Evolutionary conservation across 306 rosid species (phyloP).

Genomic region (Rosa lucieae): DNA sequence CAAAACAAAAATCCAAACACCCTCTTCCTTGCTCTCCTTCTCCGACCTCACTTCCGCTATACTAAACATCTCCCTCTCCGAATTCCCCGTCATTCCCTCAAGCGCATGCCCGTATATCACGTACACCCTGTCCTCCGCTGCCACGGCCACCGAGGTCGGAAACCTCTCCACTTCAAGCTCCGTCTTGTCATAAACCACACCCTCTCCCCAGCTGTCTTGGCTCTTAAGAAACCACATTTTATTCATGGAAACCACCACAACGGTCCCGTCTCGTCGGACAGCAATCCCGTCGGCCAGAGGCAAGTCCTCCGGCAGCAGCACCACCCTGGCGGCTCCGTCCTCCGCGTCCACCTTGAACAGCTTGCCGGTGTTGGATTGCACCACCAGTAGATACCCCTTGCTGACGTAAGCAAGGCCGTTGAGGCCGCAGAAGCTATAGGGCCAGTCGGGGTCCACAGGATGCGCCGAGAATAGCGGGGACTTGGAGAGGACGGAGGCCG

Average conservation of each 20-base stretch:
- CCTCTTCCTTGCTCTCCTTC: conserved; percentile 49
- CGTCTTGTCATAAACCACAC: conserved; percentile 53
- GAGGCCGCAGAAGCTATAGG: conserved; percentile 48
- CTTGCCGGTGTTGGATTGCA: conserved; percentile 79
- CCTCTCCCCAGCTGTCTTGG: conserved; percentile 63
- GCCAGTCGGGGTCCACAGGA: conserved; percentile 32
- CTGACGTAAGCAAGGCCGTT: conserved; percentile 74
- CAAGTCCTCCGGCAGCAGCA: conserved; percentile 48
- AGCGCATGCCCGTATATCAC: conserved; percentile 53
- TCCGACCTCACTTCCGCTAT: conserved; percentile 58
- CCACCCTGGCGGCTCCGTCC: conserved; percentile 55
- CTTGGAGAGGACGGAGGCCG: conserved; percentile 61
- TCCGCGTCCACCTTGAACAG: conserved; percentile 66
- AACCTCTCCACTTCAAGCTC: conserved; percentile 59
- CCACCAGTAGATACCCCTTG: conserved; percentile 72
- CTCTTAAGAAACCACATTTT: conserved; percentile 69
- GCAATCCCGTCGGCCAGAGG: conserved; percentile 54
- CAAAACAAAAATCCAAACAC: conserved; percentile 60
- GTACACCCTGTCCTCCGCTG: conserved; percentile 49
- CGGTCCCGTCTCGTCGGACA: conserved; percentile 59
- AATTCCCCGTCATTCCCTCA: conserved; percentile 52
- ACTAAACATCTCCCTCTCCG: conserved; percentile 49
- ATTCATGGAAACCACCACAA: conserved; percentile 57
- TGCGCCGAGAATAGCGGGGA: conserved; percentile 48
- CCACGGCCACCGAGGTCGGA: conserved; percentile 55